Evolutionary conservation across 129 eudicot species (phyloP), one percentile per base, ranked within the genome.

Genomic region (Silybum marianum): DNA sequence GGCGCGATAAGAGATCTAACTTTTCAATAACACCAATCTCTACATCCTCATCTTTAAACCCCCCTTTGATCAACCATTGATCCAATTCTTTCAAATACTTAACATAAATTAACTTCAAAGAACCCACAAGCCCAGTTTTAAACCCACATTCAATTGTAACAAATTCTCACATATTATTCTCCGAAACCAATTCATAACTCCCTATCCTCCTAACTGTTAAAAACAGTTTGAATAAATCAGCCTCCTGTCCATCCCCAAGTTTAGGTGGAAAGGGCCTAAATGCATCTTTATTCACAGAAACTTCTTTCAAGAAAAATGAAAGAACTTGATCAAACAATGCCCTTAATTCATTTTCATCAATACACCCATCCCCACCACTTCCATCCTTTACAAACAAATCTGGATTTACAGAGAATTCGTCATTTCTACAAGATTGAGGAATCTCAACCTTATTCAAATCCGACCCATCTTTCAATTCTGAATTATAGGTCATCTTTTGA

Each of bases 1-100:
- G 88, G 25, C 69, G 82, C 18, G 84, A 79, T 65, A 92, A 77
- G 74, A 83, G 85, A 81, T 89, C 93, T 21, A 94, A 71, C 66
- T 85, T 92, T 42, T 83, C 83, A 73, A 83, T 81, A 75, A 86
- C 73, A 69, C 79, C 80, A 14, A 46, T 10, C 26, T 71, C 80
- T 3, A 82, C 78, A 84, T 86, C 80, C 71, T 44, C 60, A 70
- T 82, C 85, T 60, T 79, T 82, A 71, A 83, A 83, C 71, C 80
- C 81, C 7, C 85, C 89, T 38, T 75, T 68, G 24, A 28, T 58
- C 71, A 94, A 65, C 98, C 97, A 87, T 38, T 86, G 88, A 80
- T 94, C 96, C 78, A 94, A 86, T 67, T 90, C 93, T 74, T 63
- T 77, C 79, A 94, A 85, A 81, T 94, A 94, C 90, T 92, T 90